Evolutionary conservation across 2,329 filamentous ascomycete species (phyloP), one percentile per base, ranked within the genome.

Genomic region (Orbilia quercus): DNA sequence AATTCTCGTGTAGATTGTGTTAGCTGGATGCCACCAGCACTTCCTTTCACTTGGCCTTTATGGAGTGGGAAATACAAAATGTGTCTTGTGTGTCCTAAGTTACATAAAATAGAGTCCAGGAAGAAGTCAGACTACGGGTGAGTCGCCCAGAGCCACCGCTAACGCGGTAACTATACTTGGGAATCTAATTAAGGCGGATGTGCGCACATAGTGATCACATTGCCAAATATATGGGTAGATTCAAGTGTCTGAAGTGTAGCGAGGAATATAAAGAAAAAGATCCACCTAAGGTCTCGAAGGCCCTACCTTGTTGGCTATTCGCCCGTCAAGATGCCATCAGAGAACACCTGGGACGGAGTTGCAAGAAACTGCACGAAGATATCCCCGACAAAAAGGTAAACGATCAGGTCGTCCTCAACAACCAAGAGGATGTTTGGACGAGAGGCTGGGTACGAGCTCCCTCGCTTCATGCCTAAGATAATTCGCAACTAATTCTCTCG

Each of bases 31-130:
- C 47, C 48, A 7, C 67, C 59, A 3, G 22, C 44, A 1, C 14
- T 72, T 44, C 44, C 51, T 12, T 59, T 59, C 23, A 12, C 51
- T 16, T 72, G 67, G 67, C 45, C 44, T 1, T 38, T 72, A 16
- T 72, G 59, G 47, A 11, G 34, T 45, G n/a, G 14, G 31, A 40
- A 11, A 11, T 0, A 23, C 48, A 16, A 9, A 51, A n/a, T 12
- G 2, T 70, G 65, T 22, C 36, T 20, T 0, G 18, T 55, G 2
- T 55, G 55, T 18, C 16, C 4, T 11, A 14, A 53, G 22, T 7
- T 18, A 4, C 45, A 63, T 31, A 23, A 2, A n/a, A 11, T 1
- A 12, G 18, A 16, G 20, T 20, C 12, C 14, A 14, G n/a, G 2
- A 71, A 63, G 38, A 9, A n/a, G 38, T 63, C 42, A 9, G 42